Evolutionary conservation across 1,139 yeast genomes (phyloP).

Genomic region (Kodamaea anthophila): DNA sequence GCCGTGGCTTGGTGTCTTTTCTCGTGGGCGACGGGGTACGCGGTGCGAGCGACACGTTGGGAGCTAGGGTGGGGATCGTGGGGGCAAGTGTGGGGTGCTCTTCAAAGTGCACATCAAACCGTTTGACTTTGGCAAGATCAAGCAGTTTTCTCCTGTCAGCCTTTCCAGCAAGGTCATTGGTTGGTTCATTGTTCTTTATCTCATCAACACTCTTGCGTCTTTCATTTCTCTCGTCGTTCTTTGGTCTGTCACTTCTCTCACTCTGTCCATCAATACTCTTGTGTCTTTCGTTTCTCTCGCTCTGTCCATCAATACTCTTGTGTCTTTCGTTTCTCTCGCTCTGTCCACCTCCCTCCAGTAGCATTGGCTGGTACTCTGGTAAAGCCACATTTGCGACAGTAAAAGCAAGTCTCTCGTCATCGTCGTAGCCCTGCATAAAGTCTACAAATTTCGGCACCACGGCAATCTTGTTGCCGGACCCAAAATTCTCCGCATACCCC

Average conservation of each 20-base stretch:
- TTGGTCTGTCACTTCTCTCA: no score
- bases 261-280: no score
- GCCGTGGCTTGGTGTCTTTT: slow-evolving; percentile 11
- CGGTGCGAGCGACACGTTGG: slow-evolving; percentile 10
- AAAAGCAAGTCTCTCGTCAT: slow-evolving; percentile 12
- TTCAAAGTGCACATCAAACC: no score
- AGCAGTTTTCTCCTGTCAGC: no score
- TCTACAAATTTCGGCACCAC: slow-evolving; percentile 47
- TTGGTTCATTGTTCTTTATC: no score
- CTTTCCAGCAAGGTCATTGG: background rate
- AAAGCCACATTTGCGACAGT: slow-evolving; percentile 26
- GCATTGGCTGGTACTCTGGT: slow-evolving; percentile 32
- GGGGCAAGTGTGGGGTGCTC: no score
- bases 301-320: no score
- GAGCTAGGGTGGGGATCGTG: slow-evolving; percentile 10
- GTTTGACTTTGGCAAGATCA: no score
- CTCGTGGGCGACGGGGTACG: slow-evolving; percentile 18
- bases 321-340: slow-evolving; percentile 1
- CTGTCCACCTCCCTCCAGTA: slow-evolving; percentile 9
- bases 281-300: no score
- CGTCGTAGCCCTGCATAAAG: slow-evolving; percentile 33
- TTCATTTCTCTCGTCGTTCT: slow-evolving; percentile 3
- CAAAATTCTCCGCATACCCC: slow-evolving; percentile 47
- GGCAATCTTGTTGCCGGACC: slow-evolving; percentile 62
- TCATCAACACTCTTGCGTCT: slow-evolving; percentile 5